These are phyloP conservation scores for Panicum virgatum DNA, from an alignment of 202 grass and related monocot species.

Conservation along the genomic window DNA sequence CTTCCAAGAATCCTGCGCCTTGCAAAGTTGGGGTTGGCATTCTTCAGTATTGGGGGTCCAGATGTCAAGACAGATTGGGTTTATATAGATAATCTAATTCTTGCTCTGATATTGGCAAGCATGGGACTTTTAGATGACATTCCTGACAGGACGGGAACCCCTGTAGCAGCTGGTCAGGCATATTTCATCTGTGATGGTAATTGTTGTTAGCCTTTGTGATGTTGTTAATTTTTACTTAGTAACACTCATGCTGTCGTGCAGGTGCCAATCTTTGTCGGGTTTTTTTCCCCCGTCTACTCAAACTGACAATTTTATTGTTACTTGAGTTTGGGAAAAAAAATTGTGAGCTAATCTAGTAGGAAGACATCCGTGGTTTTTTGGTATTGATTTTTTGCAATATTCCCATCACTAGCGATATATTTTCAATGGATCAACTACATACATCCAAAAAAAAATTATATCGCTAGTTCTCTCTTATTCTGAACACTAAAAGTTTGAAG, in stretches of 20 bases:
- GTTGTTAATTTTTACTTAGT: neutral
- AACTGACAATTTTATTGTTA: neutral
- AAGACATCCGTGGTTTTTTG: neutral
- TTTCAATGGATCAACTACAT: constrained; percentile 1
- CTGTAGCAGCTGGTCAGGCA: constrained; percentile 75
- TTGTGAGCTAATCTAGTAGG: neutral
- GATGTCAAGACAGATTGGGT: constrained; percentile 93
- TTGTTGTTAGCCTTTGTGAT: constrained; percentile 11
- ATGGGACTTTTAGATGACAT: constrained; percentile 82
- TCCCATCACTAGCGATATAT: neutral
- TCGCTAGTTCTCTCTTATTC: neutral
- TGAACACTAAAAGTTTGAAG: neutral
- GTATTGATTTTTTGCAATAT: neutral
- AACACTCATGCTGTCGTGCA: neutral
- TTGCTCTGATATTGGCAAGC: constrained; percentile 87
- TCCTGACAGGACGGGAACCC: constrained; percentile 64
- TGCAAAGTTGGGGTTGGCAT: constrained; percentile 78
- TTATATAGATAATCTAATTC: constrained; percentile 91
- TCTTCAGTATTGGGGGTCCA: constrained; percentile 70
- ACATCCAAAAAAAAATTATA: neutral
- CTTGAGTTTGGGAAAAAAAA: neutral
- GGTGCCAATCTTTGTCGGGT: neutral
- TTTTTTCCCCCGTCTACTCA: neutral
- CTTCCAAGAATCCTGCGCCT: constrained; percentile 86
- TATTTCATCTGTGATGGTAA: constrained; percentile 99